Evolutionary conservation across 345 rosid genomes (phyloP), one percentile per base, ranked within the genome.

Genomic region (Trapa bicornis): DNA sequence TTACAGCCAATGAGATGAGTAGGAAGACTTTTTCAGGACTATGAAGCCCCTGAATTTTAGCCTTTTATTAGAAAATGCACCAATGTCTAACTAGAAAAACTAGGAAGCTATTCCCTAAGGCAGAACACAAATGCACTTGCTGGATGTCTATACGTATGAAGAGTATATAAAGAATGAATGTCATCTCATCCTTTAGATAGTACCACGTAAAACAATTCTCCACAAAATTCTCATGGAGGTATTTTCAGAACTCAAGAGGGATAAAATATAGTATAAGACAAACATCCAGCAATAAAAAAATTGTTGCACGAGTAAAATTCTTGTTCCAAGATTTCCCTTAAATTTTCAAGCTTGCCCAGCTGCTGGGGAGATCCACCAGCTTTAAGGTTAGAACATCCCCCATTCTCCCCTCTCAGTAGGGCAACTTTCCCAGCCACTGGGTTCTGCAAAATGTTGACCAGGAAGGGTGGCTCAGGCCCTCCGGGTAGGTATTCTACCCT

Each of bases 391-490:
- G 35, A 58, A 32, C 38, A 22, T 22, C 43, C 43, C 43, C 43
- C 16, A 0, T 16, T 16, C 37, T 9, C 37, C 38, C 38, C 16
- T 2, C 38, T 32, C 37, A 13, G 32, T 38, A 1, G 63, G 11
- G 60, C 35, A 29, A 58, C 35, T 14, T 58, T 35, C 63, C 37
- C 63, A 32, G 37, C 33, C 14, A 58, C 15, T 11, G 15, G 38
- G 35, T 58, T 9, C 63, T n/a, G 63, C 63, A 58, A 58, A 32
- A 33, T 58, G 63, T 35, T 58, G 63, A 12, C 37, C 2, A 35
- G 63, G 63, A 58, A 58, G 63, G 63, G 63, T 58, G 63, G 63
- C 37, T 7, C 37, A 58, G 63, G 33, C 60, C 60, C 57, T 6
- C 33, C 60, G 7, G 22, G 11, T 54, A 10, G 33, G n/a, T 54